Evolutionary conservation across 2,329 filamentous ascomycete genomes (phyloP).

Genomic region (Alternaria sp.): DNA sequence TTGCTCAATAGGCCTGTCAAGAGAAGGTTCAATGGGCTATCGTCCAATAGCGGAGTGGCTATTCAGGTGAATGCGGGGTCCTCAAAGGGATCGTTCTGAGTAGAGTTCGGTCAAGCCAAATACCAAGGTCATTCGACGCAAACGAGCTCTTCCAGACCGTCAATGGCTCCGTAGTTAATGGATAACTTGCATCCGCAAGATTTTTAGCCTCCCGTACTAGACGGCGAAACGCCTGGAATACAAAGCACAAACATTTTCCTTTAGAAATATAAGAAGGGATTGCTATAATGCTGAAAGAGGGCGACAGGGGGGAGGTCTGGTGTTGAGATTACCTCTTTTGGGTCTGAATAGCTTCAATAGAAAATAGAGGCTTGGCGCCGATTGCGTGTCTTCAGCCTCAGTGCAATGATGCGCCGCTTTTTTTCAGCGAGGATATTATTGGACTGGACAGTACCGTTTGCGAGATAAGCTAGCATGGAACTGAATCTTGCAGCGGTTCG

Average conservation of each 20-base stretch:
- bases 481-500: conserved; percentile 1
- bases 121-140: background rate
- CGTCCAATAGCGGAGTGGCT: conserved; percentile 20
- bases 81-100: conserved; percentile 24
- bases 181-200: conserved; percentile 17
- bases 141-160: conserved; percentile 15
- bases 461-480: background rate
- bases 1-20: conserved; percentile 24
- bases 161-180: background rate
- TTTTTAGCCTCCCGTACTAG: conserved; percentile 12
- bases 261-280: conserved; percentile 26
- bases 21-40: conserved; percentile 19
- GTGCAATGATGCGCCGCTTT: background rate
- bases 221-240: conserved; percentile 14
- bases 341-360: conserved; percentile 45
- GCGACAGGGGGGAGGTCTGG: conserved; percentile 22
- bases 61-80: conserved; percentile 24
- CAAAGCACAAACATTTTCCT: conserved; percentile 20
- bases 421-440: background rate
- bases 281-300: conserved; percentile 22
- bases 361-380: conserved; percentile 30
- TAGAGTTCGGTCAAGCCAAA: conserved; percentile 15
- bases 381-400: conserved; percentile 4
- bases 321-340: conserved; percentile 30
- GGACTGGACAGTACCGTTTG: background rate